These are phyloP conservation scores for Diaporthe ilicicola DNA, from an alignment of 2,329 filamentous ascomycete genomes.

Conservation along the genomic window DNA sequence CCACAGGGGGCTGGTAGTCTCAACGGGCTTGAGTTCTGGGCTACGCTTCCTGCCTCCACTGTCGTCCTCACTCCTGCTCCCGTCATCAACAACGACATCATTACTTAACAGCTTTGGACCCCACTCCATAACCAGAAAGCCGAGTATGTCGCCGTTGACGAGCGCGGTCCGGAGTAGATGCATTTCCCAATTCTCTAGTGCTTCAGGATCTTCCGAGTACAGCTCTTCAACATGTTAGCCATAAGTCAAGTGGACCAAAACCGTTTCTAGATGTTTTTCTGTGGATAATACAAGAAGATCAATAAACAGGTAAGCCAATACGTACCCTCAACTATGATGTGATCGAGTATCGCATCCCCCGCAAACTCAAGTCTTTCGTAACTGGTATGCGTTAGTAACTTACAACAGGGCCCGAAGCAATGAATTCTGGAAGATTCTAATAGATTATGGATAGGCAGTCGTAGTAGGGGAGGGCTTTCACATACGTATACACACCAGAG, in stretches of 20 bases:
- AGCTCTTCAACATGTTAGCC: slow-evolving; percentile 51
- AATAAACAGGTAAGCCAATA: background rate
- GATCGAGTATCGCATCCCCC: slow-evolving; percentile 86
- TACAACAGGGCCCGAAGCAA: too few relatives aligned
- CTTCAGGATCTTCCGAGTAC: slow-evolving; percentile 50
- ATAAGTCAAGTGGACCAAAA: accelerated
- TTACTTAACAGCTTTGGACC: slow-evolving; percentile 44
- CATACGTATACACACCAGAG: slow-evolving; percentile 56
- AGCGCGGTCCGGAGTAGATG: slow-evolving; percentile 78
- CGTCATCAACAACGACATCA: slow-evolving; percentile 29
- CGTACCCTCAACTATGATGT: slow-evolving; percentile 65
- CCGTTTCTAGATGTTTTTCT: background rate
- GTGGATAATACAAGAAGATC: background rate
- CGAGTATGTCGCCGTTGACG: slow-evolving; percentile 83
- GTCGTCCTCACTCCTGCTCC: background rate
- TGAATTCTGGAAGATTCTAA: too few relatives aligned
- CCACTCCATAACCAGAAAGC: slow-evolving; percentile 75
- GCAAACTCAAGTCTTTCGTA: slow-evolving; percentile 87
- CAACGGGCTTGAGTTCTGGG: slow-evolving; percentile 32
- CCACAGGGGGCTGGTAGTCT: slow-evolving; percentile 61
- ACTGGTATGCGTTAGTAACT: too few relatives aligned
- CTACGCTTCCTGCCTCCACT: slow-evolving; percentile 37
- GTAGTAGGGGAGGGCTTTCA: too few relatives aligned
- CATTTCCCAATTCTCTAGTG: slow-evolving; percentile 67
- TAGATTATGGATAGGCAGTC: too few relatives aligned